phyloP scores from a whole-genome alignment of 306 rosid species.

The Sicyos baderoa region DNA sequence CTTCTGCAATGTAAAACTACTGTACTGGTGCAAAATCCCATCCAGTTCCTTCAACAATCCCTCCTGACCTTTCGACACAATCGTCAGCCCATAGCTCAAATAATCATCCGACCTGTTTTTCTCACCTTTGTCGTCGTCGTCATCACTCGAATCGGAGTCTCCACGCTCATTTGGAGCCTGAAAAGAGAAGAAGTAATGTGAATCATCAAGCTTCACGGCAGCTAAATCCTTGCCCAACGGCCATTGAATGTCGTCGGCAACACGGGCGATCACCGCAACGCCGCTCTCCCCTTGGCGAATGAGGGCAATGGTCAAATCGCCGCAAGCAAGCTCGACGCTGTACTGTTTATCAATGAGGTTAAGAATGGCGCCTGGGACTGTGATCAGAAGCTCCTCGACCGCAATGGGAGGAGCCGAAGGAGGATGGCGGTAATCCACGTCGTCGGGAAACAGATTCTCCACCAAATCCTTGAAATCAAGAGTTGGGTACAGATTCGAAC shows the following conservation, averaged over 20 bases:
- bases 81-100: conserved; percentile 73
- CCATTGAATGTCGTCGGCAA: conserved; percentile 76
- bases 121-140: conserved; percentile 26
- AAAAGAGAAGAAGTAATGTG: conserved; percentile 85
- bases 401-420: conserved; percentile 40
- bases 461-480: conserved; percentile 41
- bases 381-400: conserved; percentile 44
- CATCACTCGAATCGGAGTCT: conserved; percentile 30
- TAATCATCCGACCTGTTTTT: conserved; percentile 12
- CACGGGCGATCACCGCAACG: conserved; percentile 54
- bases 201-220: conserved; percentile 72
- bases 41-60: conserved; percentile 47
- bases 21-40: conserved; percentile 33
- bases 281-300: conserved; percentile 50
- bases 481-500: conserved; percentile 49
- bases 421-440: not conserved
- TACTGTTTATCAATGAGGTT: conserved; percentile 64
- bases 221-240: conserved; percentile 60
- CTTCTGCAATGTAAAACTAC: conserved; percentile 59
- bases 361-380: conserved; percentile 70
- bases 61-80: conserved; percentile 79
- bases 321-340: conserved; percentile 80
- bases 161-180: conserved; percentile 30
- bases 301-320: conserved; percentile 46
- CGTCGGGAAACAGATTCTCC: conserved; percentile 42